Base-by-base conservation (phyloP, 371 early-diverging fungal species). In the Phascolomyces articulosus region DNA sequence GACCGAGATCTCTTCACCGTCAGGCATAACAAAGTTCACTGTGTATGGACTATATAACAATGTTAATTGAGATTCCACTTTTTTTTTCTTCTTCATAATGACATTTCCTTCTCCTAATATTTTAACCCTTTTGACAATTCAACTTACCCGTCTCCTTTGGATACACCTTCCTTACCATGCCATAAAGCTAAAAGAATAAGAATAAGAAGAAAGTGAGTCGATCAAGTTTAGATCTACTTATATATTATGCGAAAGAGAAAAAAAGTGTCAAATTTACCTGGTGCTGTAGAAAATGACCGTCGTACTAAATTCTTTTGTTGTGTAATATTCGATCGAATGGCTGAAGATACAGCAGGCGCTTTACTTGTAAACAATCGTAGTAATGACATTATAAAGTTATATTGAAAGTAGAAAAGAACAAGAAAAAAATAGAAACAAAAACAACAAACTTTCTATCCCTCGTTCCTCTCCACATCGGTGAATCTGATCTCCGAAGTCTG, bases 1-100 rank as follows among this genome's bases (percentile, higher is more conserved):
- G 0, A 93, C 94, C 20, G 87, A 85, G 20, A 91, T 84, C 51
- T 82, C 82, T 64, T 94, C 91, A 40, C 94, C 94, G 60, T 96
- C 94, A 10, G 87, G 79, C 21, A 80, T 87, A 56, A 87, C 72
- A 70, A 90, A 88, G 48, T 87, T 78, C 40, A 90, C 87, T 4
- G 83, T 85, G 28, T 78, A 83, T 31, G 80, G 80, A 24, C 80
- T 80, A 64, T 26, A 23, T 44, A 60, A 47, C 55, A 34, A 11
- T 34, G 2, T 34, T 34, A 34, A 34, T 34, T 34, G 11, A 34
- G 2, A 34, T 34, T 0, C n/a, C n/a, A n/a, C n/a, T 34, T 2
- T 1, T 34, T 34, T 34, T 34, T 0, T 34, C 9, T 34, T 9
- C 34, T 9, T 34, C 11, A 11, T 34, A 34, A 9, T 34, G 2